Evolutionary conservation across 2,329 filamentous ascomycete genomes (phyloP).

Genomic region (Aspergillus pseudoglaucus): DNA sequence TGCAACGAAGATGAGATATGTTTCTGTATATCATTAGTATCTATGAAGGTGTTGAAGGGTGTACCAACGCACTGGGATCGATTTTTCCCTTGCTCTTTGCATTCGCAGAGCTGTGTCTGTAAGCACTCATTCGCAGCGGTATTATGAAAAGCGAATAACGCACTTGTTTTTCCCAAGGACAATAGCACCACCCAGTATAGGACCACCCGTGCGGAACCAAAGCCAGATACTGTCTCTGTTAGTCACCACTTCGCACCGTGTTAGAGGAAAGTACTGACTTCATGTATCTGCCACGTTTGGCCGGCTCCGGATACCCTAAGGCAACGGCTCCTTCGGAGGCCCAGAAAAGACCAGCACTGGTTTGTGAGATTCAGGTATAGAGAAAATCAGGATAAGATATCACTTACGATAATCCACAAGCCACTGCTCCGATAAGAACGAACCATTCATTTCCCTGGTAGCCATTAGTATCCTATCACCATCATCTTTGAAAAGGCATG

Average conservation of each 20-base stretch:
- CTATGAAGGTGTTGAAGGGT: accelerated
- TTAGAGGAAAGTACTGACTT: conserved; percentile 18
- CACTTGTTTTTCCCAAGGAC: conserved; percentile 41
- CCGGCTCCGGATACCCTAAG: conserved; percentile 43
- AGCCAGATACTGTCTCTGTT: conserved; percentile 33
- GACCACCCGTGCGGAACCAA: conserved; percentile 47
- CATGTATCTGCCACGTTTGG: conserved; percentile 44
- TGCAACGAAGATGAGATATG: conserved; percentile 40
- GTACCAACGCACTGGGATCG: conserved; percentile 13
- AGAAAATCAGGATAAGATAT: neutral
- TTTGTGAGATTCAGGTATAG: neutral
- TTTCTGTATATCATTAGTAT: conserved; percentile 14
- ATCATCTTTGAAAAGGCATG: neutral
- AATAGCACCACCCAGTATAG: conserved; percentile 43
- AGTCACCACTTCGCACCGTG: too few species aligned
- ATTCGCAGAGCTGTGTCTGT: conserved; percentile 5
- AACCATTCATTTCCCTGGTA: conserved; percentile 46
- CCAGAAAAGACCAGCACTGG: conserved; percentile 45
- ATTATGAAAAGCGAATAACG: neutral
- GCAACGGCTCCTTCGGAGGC: conserved; percentile 46
- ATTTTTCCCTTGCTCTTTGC: conserved; percentile 19
- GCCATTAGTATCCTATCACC: conserved; percentile 4
- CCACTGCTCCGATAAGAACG: conserved; percentile 44
- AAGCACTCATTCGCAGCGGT: neutral
- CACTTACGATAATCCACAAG: conserved; percentile 40